Evolutionary conservation across 768 basidiomycete species (phyloP).

Genomic region (Phylloporus arenicola): DNA sequence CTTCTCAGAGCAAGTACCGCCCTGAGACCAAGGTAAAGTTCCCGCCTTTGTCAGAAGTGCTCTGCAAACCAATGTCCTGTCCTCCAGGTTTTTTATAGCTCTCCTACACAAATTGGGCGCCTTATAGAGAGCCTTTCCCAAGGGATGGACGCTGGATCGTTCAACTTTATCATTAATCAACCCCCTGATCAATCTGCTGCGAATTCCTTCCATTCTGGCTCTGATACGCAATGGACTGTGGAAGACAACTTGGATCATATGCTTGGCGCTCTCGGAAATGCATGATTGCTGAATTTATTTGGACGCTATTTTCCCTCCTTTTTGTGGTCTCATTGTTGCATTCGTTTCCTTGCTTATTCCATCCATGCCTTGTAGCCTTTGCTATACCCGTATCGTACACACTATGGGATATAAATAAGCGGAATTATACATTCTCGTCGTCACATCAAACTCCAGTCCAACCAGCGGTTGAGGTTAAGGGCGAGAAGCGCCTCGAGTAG

Average conservation of each 20-base stretch:
- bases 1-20: constrained; percentile 47
- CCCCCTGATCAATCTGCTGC: constrained; percentile 50
- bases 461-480: constrained; percentile 69
- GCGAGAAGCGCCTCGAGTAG: constrained; percentile 61
- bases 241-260: constrained; percentile 75
- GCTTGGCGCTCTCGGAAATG: constrained; percentile 40
- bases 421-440: constrained; percentile 20
- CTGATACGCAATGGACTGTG: constrained; percentile 62
- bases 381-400: constrained; percentile 31
- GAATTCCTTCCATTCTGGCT: constrained; percentile 56
- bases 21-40: constrained; percentile 79
- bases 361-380: constrained; percentile 18
- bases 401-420: constrained; percentile 31
- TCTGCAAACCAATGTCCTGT: constrained; percentile 7
- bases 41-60: constrained; percentile 4
- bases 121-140: constrained; percentile 80
- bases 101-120: constrained; percentile 73
- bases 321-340: constrained; percentile 9
- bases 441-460: constrained; percentile 50
- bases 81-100: constrained; percentile 36
- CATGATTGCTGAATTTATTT: constrained; percentile 28
- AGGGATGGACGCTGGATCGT: constrained; percentile 76
- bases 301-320: neutral
- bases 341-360: constrained; percentile 14
- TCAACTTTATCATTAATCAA: constrained; percentile 59